phyloP scores from a whole-genome alignment of 495 filamentous ascomycete species.

The Amniculicola lignicola region DNA sequence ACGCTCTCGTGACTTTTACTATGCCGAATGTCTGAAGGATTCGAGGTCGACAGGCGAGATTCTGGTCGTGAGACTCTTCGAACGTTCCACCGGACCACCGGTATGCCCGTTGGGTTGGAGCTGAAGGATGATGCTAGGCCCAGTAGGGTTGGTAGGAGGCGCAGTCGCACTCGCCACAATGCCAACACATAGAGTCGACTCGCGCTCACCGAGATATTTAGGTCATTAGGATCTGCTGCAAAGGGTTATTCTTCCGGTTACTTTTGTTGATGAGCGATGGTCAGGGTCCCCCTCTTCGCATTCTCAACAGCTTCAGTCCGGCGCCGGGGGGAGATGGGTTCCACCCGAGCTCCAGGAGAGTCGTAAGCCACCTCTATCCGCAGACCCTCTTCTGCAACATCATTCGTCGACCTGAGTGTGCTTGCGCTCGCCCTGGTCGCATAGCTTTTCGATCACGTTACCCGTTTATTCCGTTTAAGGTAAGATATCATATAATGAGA shows the following conservation, averaged over 20 bases:
- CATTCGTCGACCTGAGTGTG: slow-evolving; percentile 25
- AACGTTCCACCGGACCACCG: too few species aligned
- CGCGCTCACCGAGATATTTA: slow-evolving; percentile 11
- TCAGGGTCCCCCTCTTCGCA: background rate
- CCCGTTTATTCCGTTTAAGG: slow-evolving; percentile 12
- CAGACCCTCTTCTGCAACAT: slow-evolving; percentile 10
- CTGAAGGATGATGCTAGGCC: slow-evolving; percentile 32
- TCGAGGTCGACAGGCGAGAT: too few species aligned
- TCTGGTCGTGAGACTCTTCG: too few species aligned
- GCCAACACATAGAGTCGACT: slow-evolving; percentile 30
- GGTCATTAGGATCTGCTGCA: background rate
- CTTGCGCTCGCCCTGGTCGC: slow-evolving; percentile 20
- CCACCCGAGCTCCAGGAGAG: slow-evolving; percentile 21
- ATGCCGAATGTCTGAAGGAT: too few species aligned
- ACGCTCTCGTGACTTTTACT: too few species aligned
- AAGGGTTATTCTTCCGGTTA: too few species aligned
- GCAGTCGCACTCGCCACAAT: slow-evolving; percentile 32
- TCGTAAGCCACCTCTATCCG: slow-evolving; percentile 13
- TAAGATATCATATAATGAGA: background rate
- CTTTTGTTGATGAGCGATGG: background rate
- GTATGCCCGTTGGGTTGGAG: too few species aligned
- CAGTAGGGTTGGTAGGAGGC: too few species aligned
- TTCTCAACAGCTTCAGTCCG: slow-evolving; percentile 20
- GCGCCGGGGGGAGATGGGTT: slow-evolving; percentile 20
- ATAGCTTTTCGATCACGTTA: slow-evolving; percentile 23